phyloP scores from a whole-genome alignment of 805 yeast species.

The Phaffomyces thermotolerans region DNA sequence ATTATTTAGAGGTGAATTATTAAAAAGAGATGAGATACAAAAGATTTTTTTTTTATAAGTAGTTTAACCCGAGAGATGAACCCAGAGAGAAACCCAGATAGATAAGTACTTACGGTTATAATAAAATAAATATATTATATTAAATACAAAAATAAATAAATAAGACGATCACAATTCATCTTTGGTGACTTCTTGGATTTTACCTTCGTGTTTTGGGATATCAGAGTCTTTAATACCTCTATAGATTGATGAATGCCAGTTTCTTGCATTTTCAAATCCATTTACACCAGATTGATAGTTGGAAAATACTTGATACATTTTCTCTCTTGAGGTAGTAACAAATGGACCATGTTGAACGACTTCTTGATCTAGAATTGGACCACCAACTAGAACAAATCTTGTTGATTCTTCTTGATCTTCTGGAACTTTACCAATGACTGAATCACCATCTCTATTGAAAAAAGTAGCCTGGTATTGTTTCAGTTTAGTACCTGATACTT shows the following conservation, averaged over 20 bases:
- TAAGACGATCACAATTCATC: constrained; percentile 11
- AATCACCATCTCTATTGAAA: constrained; percentile 64
- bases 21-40: neutral
- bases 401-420: constrained; percentile 35
- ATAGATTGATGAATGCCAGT: constrained; percentile 44
- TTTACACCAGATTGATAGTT: constrained; percentile 64
- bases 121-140: neutral
- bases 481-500: constrained; percentile 35
- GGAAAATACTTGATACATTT: constrained; percentile 59
- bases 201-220: constrained; percentile 7
- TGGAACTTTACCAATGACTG: constrained; percentile 46
- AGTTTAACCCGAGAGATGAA: too few relatives aligned
- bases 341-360: constrained; percentile 89
- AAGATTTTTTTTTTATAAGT: too few relatives aligned
- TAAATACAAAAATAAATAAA: neutral
- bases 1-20: too few relatives aligned
- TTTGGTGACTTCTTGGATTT: neutral
- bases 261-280: constrained; percentile 61
- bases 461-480: constrained; percentile 47
- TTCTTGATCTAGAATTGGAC: constrained; percentile 64
- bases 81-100: too few relatives aligned
- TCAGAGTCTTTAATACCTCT: constrained; percentile 29
- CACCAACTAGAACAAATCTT: constrained; percentile 70
- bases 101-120: neutral
- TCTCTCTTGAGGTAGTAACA: constrained; percentile 64